Conservation (phyloP, 2,329 filamentous ascomycete species). For the Cercospora nicotianae region DNA sequence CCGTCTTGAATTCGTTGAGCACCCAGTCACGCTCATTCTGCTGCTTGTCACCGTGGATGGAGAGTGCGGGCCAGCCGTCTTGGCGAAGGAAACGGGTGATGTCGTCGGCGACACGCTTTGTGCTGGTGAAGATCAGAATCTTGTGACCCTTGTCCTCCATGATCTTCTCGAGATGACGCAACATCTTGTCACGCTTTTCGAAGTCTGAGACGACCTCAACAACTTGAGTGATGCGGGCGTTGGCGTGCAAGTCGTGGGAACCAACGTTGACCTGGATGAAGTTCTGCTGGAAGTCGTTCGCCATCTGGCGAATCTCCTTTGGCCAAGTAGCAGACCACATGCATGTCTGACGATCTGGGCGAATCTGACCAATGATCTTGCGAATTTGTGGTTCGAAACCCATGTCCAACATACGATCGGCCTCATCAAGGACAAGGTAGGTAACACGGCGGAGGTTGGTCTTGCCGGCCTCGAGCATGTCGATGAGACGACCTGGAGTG, state of each 20-base stretch:
- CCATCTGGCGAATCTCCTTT: slow-evolving; percentile 93
- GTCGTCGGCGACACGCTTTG: slow-evolving; percentile 91
- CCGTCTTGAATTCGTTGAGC: slow-evolving; percentile 98
- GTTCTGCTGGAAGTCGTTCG: slow-evolving; percentile 85
- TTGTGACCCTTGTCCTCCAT: slow-evolving; percentile 98
- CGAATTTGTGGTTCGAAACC: slow-evolving; percentile 99
- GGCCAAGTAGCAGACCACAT: slow-evolving; percentile 99
- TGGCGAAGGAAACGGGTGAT: slow-evolving; percentile 97
- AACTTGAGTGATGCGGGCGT: slow-evolving; percentile 96
- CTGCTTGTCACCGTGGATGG: slow-evolving; percentile 98
- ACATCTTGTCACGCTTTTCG: slow-evolving; percentile 97
- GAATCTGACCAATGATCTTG: slow-evolving; percentile 97
- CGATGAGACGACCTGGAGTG: slow-evolving; percentile 94
- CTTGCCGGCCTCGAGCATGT: slow-evolving; percentile 97
- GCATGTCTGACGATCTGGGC: slow-evolving; percentile 96
- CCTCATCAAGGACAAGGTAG: slow-evolving; percentile 97
- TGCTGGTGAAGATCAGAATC: slow-evolving; percentile 84
- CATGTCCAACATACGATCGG: slow-evolving; percentile 99
- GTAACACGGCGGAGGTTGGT: slow-evolving; percentile 97
- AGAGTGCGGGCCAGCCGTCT: slow-evolving; percentile 95
- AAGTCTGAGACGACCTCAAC: slow-evolving; percentile 95
- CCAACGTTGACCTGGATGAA: slow-evolving; percentile 99
- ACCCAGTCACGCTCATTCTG: slow-evolving; percentile 99
- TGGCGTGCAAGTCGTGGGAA: slow-evolving; percentile 92
- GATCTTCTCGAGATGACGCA: slow-evolving; percentile 94